Evolutionary conservation across 345 rosid species (phyloP), one percentile per base, ranked within the genome.

Genomic region (Microcos paniculata): DNA sequence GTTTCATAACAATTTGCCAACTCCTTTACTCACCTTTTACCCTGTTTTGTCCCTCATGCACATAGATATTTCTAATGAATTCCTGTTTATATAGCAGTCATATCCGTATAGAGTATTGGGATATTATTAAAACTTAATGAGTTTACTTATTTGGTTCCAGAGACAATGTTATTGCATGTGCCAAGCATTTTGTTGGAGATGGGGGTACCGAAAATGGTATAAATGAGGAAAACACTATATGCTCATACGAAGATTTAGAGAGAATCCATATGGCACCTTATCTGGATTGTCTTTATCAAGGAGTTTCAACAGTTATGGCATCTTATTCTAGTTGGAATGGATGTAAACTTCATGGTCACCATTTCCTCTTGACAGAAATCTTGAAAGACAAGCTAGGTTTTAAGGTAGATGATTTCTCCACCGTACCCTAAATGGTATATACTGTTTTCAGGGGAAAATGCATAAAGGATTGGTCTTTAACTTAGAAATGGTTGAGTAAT

Each of bases 151-250:
- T 82, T 85, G 76, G 68, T 81, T 33, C 56, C 84, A 92, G 97
- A 73, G 84, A 92, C 77, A 91, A 91, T 56, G 86, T 92, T 21
- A 80, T 91, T 71, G 97, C 97, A 0, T 92, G 97, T 78, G 97
- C 95, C 35, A 92, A 94, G 87, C 98, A 94, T 81, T 94, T 92
- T 87, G 98, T 88, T 72, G 98, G 97, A 80, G 97, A 94, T 81
- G 97, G 97, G 70, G 97, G 98, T 59, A 94, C 98, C 0, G 83
- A 87, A 24, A 76, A 73, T 55, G 98, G 95, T 33, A 15, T 85
- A 75, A 94, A 90, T 74, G 97, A 94, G 81, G 97, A 97, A 72
- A 86, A 92, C 81, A 89, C 97, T 30, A 43, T 85, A 46, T 78
- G 77, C 1, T 81, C 92, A 33, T 92, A 82, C 30, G 87, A 88